Conservation (phyloP, 108 stramenopile genomes). For the Discostella stelligeroides region DNA sequence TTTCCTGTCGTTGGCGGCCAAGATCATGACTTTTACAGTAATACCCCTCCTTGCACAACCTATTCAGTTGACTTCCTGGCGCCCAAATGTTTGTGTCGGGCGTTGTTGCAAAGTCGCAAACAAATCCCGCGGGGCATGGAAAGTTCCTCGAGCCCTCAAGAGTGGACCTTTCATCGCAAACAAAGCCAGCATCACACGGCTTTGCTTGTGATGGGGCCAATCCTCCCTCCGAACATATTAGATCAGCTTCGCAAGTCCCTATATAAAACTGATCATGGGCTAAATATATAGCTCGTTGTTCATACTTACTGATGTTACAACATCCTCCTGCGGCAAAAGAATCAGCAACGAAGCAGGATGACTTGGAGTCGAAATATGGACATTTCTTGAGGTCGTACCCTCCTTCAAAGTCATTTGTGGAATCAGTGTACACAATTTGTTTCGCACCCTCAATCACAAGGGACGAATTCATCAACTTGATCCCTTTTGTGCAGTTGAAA, state of each 20-base stretch:
- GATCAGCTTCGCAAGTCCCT: conserved; percentile 91
- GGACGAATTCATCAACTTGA: conserved; percentile 70
- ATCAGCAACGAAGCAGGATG: conserved; percentile 50
- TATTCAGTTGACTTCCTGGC: conserved; percentile 61
- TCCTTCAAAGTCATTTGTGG: conserved; percentile 50
- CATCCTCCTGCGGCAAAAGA: conserved; percentile 49
- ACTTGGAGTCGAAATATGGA: conserved; percentile 35
- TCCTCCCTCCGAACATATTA: conserved; percentile 61
- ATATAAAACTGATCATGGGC: conserved; percentile 75
- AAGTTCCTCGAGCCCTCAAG: conserved; percentile 43
- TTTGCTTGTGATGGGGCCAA: conserved; percentile 53
- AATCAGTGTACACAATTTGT: conserved; percentile 56
- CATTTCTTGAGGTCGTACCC: conserved; percentile 53
- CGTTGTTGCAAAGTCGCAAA: conserved; percentile 85
- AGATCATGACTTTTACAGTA: conserved; percentile 56
- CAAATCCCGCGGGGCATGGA: conserved; percentile 75
- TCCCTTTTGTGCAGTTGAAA: conserved; percentile 84
- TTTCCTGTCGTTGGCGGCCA: conserved; percentile 45
- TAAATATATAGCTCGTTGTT: conserved; percentile 44
- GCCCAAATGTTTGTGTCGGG: conserved; percentile 70
- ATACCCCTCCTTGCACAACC: conserved; percentile 71
- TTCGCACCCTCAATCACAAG: conserved; percentile 34
- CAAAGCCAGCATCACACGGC: conserved; percentile 77
- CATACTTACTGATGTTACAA: conserved; percentile 30
- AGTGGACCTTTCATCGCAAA: conserved; percentile 78